These are phyloP conservation scores for Neurospora sp. DNA, from an alignment of 495 filamentous ascomycete species.

Conservation along the genomic window DNA sequence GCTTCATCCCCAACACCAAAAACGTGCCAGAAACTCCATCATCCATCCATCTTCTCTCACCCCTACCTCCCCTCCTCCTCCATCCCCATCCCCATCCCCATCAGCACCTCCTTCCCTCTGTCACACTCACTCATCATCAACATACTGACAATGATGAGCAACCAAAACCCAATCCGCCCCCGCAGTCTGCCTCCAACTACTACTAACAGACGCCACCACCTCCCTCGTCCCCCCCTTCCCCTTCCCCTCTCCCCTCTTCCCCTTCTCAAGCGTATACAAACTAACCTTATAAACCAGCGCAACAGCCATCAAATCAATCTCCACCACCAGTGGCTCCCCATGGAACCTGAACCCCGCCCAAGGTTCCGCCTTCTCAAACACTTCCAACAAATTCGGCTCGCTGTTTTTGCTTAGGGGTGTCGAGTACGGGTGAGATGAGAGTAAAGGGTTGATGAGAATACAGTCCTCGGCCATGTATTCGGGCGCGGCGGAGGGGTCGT, in stretches of 20 bases:
- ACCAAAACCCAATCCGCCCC: conserved; percentile 28
- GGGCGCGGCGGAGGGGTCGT: conserved; percentile 18
- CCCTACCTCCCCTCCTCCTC: too few species aligned
- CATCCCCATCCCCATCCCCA: conserved; percentile 2
- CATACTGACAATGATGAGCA: conserved; percentile 19
- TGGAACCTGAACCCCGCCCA: conserved; percentile 19
- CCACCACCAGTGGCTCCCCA: conserved; percentile 21
- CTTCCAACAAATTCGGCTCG: conserved; percentile 13
- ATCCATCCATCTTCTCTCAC: too few species aligned
- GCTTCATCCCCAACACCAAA: not conserved
- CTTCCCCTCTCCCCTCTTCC: too few species aligned
- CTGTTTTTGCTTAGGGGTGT: conserved; percentile 17
- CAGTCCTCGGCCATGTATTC: conserved; percentile 29
- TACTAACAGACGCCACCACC: conserved; percentile 16
- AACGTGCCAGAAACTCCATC: not conserved
- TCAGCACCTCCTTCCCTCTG: too few species aligned
- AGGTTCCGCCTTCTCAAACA: conserved; percentile 13
- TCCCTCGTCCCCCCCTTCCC: conserved; percentile 7
- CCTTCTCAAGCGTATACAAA: conserved; percentile 11
- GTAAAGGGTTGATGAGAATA: conserved; percentile 28
- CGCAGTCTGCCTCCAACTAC: conserved; percentile 26
- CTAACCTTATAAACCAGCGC: conserved; percentile 21
- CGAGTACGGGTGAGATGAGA: conserved; percentile 4
- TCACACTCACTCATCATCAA: conserved; percentile 16
- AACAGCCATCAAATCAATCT: conserved; percentile 28